phyloP scores from a whole-genome alignment of 202 grass and related monocot species.

The Panicum hallii region DNA sequence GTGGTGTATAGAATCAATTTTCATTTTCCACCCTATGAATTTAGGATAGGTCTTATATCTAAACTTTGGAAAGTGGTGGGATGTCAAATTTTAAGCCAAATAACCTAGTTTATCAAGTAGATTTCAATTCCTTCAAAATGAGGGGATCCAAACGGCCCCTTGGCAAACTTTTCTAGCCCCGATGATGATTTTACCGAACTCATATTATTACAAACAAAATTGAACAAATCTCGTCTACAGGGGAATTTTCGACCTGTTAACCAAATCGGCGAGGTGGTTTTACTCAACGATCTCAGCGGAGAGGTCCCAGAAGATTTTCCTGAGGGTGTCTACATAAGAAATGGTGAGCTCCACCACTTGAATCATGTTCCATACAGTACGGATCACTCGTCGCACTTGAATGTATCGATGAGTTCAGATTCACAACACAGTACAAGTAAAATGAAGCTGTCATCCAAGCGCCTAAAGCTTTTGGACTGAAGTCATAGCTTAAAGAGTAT shows the following conservation, averaged over 20 bases:
- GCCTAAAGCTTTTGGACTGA: neutral
- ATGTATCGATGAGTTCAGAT: neutral
- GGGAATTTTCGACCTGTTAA: constrained; percentile 40
- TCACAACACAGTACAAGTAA: neutral
- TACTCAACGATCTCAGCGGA: neutral
- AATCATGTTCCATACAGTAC: neutral
- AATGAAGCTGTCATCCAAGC: constrained; percentile 1
- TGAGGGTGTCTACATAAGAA: constrained; percentile 49
- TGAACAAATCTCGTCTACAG: constrained; percentile 18
- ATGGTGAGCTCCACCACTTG: constrained; percentile 9
- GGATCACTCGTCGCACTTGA: neutral
- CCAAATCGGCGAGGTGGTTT: constrained; percentile 28
- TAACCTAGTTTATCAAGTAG: too few relatives aligned
- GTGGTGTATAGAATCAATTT: too few relatives aligned
- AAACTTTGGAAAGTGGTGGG: too few relatives aligned
- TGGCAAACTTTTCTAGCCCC: too few relatives aligned
- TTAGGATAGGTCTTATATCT: too few relatives aligned
- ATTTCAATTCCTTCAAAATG: too few relatives aligned
- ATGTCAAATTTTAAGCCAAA: too few relatives aligned
- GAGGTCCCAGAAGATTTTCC: constrained; percentile 40
- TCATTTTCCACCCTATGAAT: too few relatives aligned
- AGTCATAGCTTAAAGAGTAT: neutral
- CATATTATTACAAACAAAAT: neutral
- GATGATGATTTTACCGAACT: neutral
- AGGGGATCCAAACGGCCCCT: too few relatives aligned